These are phyloP conservation scores for Candida qinlingensis DNA, from an alignment of 805 yeast genomes.

Conservation along the genomic window DNA sequence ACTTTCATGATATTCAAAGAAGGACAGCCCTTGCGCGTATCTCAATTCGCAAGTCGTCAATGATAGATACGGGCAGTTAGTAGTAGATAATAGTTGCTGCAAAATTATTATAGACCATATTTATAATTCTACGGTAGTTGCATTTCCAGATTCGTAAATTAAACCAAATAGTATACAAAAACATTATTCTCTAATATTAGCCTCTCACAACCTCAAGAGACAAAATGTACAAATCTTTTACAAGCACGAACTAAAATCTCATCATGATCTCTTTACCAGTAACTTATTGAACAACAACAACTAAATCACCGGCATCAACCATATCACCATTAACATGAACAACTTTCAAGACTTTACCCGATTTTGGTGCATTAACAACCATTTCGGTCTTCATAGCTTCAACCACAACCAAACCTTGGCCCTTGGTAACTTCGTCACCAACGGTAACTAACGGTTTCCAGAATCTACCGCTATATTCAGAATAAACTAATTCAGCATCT, in stretches of 20 bases:
- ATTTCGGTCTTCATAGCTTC: constrained; percentile 99
- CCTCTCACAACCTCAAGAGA: constrained; percentile 1
- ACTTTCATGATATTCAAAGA: too few relatives aligned
- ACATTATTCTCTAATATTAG: not conserved
- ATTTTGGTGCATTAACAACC: constrained; percentile 68
- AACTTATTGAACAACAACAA: constrained; percentile 63
- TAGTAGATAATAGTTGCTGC: not conserved
- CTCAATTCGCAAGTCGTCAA: too few relatives aligned
- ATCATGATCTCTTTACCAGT: not conserved
- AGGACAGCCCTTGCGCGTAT: too few relatives aligned
- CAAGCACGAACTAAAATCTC: too few relatives aligned
- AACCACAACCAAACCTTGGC: constrained; percentile 80
- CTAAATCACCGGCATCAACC: constrained; percentile 95
- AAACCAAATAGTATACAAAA: not conserved
- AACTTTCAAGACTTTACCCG: constrained; percentile 69
- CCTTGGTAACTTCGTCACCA: constrained; percentile 68
- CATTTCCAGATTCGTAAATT: too few relatives aligned
- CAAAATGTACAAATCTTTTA: not conserved
- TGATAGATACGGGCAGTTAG: too few relatives aligned
- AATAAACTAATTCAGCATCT: constrained; percentile 76
- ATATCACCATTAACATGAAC: constrained; percentile 86
- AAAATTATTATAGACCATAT: not conserved
- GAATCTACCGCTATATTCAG: constrained; percentile 95
- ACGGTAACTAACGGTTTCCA: constrained; percentile 86
- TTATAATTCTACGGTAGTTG: too few relatives aligned